phyloP scores from a whole-genome alignment of 257 asterid genomes.

The Solanum chiquidenum region DNA sequence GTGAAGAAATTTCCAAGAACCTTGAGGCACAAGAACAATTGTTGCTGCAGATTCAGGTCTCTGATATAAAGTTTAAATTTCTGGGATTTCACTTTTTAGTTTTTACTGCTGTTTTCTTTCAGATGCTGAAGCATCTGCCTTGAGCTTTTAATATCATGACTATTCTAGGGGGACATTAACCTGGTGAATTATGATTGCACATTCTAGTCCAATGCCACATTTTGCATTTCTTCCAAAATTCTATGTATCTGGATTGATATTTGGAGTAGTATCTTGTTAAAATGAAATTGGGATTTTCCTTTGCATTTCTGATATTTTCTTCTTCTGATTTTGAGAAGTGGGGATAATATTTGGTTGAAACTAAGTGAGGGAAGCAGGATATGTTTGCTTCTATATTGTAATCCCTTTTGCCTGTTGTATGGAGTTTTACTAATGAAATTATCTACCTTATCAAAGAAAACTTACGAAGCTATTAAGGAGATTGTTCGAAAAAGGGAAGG shows the following conservation, averaged over 20 bases:
- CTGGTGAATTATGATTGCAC: background rate
- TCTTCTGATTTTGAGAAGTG: background rate
- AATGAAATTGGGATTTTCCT: background rate
- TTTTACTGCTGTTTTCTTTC: background rate
- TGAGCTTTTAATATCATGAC: background rate
- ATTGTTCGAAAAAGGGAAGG: background rate
- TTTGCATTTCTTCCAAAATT: background rate
- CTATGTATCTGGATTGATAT: background rate
- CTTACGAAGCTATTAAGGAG: background rate
- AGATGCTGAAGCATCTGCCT: background rate
- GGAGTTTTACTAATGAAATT: background rate
- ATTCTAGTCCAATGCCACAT: background rate
- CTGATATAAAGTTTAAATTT: background rate
- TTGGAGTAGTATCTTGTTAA: background rate
- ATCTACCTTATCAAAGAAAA: background rate
- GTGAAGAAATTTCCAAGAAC: conserved; percentile 74
- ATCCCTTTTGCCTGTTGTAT: background rate
- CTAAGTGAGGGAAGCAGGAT: background rate
- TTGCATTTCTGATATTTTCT: background rate
- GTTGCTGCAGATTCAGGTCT: conserved; percentile 87
- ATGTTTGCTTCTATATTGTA: background rate
- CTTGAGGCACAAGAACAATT: conserved; percentile 76
- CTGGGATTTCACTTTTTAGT: background rate
- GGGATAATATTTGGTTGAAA: background rate
- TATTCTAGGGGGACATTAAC: background rate